Percentiles rank a stretch among this genome's conserved stretches.
These are phyloP conservation scores for Lactarius psammicola DNA, from an alignment of 768 basidiomycete species.

Conservation along the genomic window DNA sequence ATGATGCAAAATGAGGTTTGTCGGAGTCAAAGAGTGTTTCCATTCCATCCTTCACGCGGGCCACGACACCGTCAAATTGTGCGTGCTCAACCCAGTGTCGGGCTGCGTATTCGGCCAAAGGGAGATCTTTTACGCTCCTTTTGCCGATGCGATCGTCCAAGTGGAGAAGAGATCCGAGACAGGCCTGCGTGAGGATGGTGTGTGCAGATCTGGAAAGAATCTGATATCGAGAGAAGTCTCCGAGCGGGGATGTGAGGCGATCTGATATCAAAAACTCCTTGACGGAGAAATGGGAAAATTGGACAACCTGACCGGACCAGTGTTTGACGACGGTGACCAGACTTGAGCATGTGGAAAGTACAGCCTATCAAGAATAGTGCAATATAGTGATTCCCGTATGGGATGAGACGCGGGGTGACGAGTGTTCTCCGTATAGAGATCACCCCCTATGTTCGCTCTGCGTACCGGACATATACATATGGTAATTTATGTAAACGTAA, in stretches of 20 bases:
- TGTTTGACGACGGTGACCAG: neutral
- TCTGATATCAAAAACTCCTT: neutral
- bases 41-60: neutral
- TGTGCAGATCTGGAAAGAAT: neutral
- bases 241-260: neutral
- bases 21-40: neutral
- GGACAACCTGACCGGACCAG: neutral
- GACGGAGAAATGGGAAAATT: neutral
- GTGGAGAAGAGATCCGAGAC: neutral
- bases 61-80: neutral
- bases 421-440: too few species aligned
- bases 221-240: neutral
- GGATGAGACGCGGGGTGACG: too few species aligned
- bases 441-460: too few species aligned
- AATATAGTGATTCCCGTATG: too few species aligned
- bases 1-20: neutral
- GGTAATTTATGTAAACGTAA: too few species aligned
- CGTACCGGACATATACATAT: too few species aligned
- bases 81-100: neutral
- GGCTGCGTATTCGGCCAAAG: neutral
- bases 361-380: too few species aligned
- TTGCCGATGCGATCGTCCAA: neutral
- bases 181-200: neutral
- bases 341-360: neutral
- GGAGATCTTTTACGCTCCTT: neutral